Conservation (phyloP, 805 yeast genomes). For the Barnettozyma sucrosica region DNA sequence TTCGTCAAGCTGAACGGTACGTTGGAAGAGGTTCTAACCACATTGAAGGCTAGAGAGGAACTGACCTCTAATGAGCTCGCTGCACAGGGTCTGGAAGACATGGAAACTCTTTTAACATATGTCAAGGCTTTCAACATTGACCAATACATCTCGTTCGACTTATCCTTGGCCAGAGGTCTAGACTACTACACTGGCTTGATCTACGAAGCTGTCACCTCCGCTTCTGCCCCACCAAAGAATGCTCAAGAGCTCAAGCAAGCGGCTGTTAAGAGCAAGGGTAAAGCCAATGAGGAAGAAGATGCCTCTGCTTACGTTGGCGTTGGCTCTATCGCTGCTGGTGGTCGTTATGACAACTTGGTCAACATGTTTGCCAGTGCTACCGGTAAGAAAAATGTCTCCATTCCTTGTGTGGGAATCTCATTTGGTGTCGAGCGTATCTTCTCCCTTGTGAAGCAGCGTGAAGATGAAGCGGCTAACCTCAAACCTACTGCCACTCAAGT, state of each 20-base stretch:
- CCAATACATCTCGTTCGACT: slow-evolving; percentile 70
- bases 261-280: slow-evolving; percentile 15
- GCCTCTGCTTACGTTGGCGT: slow-evolving; percentile 97
- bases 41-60: slow-evolving; percentile 50
- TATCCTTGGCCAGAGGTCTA: slow-evolving; percentile 94
- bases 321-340: slow-evolving; percentile 98
- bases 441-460: slow-evolving; percentile 78
- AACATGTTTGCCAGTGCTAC: slow-evolving; percentile 89
- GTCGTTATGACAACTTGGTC: slow-evolving; percentile 93
- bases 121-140: slow-evolving; percentile 78
- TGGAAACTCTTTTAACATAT: slow-evolving; percentile 67
- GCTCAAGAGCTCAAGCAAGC: slow-evolving; percentile 58
- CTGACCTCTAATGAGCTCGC: slow-evolving; percentile 68
- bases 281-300: slow-evolving; percentile 64
- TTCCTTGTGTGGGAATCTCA: slow-evolving; percentile 96
- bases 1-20: slow-evolving; percentile 83
- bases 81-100: slow-evolving; percentile 73
- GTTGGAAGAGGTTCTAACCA: slow-evolving; percentile 53
- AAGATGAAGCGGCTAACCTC: slow-evolving; percentile 45
- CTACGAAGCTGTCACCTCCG: slow-evolving; percentile 92
- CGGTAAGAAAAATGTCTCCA: slow-evolving; percentile 70
- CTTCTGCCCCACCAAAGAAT: slow-evolving; percentile 90
- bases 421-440: slow-evolving; percentile 96
- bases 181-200: slow-evolving; percentile 97
- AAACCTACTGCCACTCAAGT: slow-evolving; percentile 90